A percentile compares a stretch with the other conserved stretches of the same genome.
Conservation (phyloP, 208 protist species). For the Lotmaria passim region DNA sequence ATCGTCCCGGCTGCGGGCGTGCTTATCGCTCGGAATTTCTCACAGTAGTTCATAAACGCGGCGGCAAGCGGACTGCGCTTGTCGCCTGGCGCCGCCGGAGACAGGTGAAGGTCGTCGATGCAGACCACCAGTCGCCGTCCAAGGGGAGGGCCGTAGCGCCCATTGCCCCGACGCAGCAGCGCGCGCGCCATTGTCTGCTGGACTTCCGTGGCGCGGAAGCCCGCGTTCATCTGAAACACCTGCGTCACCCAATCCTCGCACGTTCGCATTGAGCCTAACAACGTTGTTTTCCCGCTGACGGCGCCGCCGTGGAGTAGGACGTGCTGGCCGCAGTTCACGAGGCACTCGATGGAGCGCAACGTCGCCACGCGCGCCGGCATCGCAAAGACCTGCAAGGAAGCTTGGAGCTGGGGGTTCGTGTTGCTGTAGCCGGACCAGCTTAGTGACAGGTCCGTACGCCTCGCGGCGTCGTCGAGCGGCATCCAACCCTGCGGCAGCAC, state of each 20-base stretch:
- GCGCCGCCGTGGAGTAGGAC: conserved; percentile 60
- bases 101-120: conserved; percentile 87
- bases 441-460: conserved; percentile 40
- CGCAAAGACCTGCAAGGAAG: conserved; percentile 69
- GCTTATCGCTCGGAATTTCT: conserved; percentile 65
- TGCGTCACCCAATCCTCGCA: conserved; percentile 68
- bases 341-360: conserved; percentile 68
- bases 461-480: conserved; percentile 53
- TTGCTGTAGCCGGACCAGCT: conserved; percentile 49
- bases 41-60: conserved; percentile 70
- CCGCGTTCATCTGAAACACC: conserved; percentile 54
- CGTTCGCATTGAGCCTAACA: conserved; percentile 60
- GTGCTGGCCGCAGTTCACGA: conserved; percentile 79
- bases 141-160: conserved; percentile 58
- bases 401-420: conserved; percentile 39
- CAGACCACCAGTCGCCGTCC: conserved; percentile 79
- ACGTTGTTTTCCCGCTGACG: conserved; percentile 71
- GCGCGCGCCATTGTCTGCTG: conserved; percentile 65
- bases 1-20: conserved; percentile 63
- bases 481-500: conserved; percentile 67
- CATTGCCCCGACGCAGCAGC: conserved; percentile 53
- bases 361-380: conserved; percentile 57
- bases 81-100: conserved; percentile 20
- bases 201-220: conserved; percentile 45
- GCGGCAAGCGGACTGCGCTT: conserved; percentile 38